A percentile compares a stretch with the other conserved stretches of the same genome.
These are phyloP conservation scores for Leishmania lainsoni DNA, from an alignment of 208 protist species.

Conservation along the genomic window DNA sequence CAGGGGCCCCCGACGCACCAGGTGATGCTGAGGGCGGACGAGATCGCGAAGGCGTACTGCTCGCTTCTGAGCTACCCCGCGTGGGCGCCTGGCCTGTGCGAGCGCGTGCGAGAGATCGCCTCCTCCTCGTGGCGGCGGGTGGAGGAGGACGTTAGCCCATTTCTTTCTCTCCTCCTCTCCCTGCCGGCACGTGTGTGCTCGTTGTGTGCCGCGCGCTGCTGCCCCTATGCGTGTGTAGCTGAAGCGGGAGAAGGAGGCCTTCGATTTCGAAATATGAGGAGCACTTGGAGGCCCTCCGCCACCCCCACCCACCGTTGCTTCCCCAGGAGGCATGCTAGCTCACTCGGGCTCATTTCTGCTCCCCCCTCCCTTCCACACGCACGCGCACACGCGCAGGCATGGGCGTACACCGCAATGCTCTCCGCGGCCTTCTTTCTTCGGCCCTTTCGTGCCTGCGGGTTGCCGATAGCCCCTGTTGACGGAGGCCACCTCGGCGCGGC, in stretches of 20 bases:
- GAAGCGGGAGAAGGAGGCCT: neutral
- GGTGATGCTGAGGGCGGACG: slow-evolving; percentile 40
- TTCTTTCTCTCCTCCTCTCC: neutral
- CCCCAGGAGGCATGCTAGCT: neutral
- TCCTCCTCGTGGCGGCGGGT: no score
- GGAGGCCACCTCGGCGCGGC: no score
- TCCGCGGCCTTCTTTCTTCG: no score
- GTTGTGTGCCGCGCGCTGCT: neutral
- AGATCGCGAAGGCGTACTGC: slow-evolving; percentile 64
- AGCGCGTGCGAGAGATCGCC: neutral
- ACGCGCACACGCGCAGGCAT: no score
- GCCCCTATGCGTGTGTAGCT: neutral
- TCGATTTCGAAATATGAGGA: neutral
- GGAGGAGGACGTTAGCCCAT: neutral
- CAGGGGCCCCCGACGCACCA: slow-evolving; percentile 38
- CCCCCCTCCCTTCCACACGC: neutral
- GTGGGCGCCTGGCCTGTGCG: neutral
- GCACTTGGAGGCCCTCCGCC: neutral
- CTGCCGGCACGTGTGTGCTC: neutral
- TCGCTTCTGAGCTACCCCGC: slow-evolving; percentile 54
- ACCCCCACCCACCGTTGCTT: neutral
- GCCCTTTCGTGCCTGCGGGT: no score
- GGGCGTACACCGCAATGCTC: no score
- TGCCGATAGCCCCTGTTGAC: no score
- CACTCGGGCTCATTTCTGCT: neutral